Evolutionary conservation across 2,329 filamentous ascomycete species (phyloP), one percentile per base, ranked within the genome.

Genomic region (Hortaea werneckii): DNA sequence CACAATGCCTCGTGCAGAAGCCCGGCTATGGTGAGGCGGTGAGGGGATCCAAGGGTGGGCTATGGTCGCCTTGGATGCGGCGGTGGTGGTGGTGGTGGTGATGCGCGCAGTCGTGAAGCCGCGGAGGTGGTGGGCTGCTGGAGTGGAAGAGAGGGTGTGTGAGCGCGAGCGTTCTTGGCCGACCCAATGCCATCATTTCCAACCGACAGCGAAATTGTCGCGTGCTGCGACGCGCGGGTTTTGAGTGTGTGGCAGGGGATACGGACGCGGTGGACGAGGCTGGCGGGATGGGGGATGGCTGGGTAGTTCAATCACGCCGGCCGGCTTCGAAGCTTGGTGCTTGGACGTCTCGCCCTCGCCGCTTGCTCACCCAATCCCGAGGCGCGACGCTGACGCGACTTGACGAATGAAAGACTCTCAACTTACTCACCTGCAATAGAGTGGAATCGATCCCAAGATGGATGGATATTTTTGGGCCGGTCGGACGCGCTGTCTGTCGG

Each of bases 161-260:
- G 35, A 44, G 42, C 42, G 34, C 10, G 34, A 26, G 20, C 34
- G 13, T 9, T 6, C 12, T 12, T 10, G 6, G 6, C 7, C 6
- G 37, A 13, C 12, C 37, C 8, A 38, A 40, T 35, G 42, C 42
- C 42, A 44, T 44, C 35, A 37, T 44, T 44, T 26, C 42, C 42
- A 28, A n/a, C 6, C 35, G 28, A 5, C 34, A 11, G 32, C 13
- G 26, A 43, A 43, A 7, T 34, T n/a, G 30, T 7, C 37, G 37
- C 8, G 37, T 9, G 37, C 42, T 34, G 42, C n/a, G 20, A 38
- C 42, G 42, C 42, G 42, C 27, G 9, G 32, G 41, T 27, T 5
- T 35, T 29, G 34, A 12, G 34, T 12, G 42, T 38, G 7, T 38
- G 37, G 37, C 7, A 6, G 37, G 37, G 7, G 8, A 6, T 13